Evolutionary conservation across 139 green algal genomes (phyloP), one percentile per base, ranked within the genome.

Genomic region (Chlorella sp.): DNA sequence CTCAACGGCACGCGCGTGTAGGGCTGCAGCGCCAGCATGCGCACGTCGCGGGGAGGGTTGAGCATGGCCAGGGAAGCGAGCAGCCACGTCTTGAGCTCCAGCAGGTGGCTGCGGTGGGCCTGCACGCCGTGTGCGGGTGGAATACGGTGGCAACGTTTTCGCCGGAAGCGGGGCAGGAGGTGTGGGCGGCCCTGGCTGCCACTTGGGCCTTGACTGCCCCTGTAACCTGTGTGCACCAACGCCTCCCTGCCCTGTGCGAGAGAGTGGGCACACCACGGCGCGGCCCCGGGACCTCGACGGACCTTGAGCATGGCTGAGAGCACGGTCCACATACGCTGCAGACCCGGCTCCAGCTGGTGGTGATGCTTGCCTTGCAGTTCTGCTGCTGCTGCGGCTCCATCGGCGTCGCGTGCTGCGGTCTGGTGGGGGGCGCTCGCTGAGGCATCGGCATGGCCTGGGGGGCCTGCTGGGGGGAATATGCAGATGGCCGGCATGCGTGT

Each of bases 31-130:
- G 35, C 65, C 26, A 24, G 35, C 22, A 71, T 14, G 2, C 65
- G 34, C 23, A 71, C 35, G 2, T 27, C 27, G 23, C 29, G 20
- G 4, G 42, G 42, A 24, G 42, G 42, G 42, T 55, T 55, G 35
- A 60, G 26, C 14, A 31, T 60, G 26, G 65, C 35, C 65, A 71
- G 14, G 26, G 5, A 34, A 23, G 34, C 36, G 35, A 71, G 23
- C 65, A 71, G 65, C 65, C 65, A 71, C 17, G 65, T 35, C 65
- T 71, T 71, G 35, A 14, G 10, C 27, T 71, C 65, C 26, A 71
- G 35, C 35, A 50, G 61, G 26, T 50, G 35, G 3, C 22, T 61
- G 35, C 33, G 35, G 65, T 71, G 33, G 3, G 34, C 65, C 65
- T 71, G 65, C 35, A 71, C 24, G 63, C 20, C 42, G 42, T 55